phyloP scores from a whole-genome alignment of 805 yeast genomes.

The Metschnikowia arizonensis region DNA sequence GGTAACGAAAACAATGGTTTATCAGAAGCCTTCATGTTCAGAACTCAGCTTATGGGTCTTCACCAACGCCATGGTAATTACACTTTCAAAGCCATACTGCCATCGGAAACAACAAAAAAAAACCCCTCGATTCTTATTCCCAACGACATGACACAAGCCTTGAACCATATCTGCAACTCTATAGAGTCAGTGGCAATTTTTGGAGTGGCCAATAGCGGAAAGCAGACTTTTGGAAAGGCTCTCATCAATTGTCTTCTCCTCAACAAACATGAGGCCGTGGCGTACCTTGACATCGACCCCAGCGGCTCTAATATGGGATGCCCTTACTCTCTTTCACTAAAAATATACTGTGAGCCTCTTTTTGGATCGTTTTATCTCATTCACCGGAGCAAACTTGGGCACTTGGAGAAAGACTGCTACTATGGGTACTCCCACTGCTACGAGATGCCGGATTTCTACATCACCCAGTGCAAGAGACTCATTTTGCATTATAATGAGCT shows the following conservation, averaged over 20 bases:
- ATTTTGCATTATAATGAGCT: slow-evolving; percentile 25
- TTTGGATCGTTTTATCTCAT: slow-evolving; percentile 28
- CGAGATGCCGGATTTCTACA: slow-evolving; percentile 57
- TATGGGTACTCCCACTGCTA: slow-evolving; percentile 70
- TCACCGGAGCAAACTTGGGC: slow-evolving; percentile 8
- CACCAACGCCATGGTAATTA: slow-evolving; percentile 10
- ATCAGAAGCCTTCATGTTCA: slow-evolving; percentile 39
- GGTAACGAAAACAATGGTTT: slow-evolving; percentile 40
- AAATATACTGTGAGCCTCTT: slow-evolving; percentile 27
- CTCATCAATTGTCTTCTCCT: slow-evolving; percentile 47
- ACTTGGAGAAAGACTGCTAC: slow-evolving; percentile 27
- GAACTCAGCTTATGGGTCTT: slow-evolving; percentile 44
- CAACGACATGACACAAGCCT: slow-evolving; percentile 2
- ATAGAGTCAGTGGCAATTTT: slow-evolving; percentile 38
- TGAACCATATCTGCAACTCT: slow-evolving; percentile 8
- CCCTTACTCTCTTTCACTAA: slow-evolving; percentile 67
- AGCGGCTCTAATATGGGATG: slow-evolving; percentile 79
- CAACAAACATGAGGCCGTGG: slow-evolving; percentile 28
- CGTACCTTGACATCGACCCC: slow-evolving; percentile 76
- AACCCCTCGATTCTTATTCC: slow-evolving; percentile 8
- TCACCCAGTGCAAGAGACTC: slow-evolving; percentile 40
- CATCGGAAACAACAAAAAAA: not conserved
- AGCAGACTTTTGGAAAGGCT: slow-evolving; percentile 62
- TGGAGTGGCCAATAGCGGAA: slow-evolving; percentile 78
- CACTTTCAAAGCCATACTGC: slow-evolving; percentile 12